These are phyloP conservation scores for Lyophyllum semitale DNA, from an alignment of 768 basidiomycete genomes.

Conservation along the genomic window DNA sequence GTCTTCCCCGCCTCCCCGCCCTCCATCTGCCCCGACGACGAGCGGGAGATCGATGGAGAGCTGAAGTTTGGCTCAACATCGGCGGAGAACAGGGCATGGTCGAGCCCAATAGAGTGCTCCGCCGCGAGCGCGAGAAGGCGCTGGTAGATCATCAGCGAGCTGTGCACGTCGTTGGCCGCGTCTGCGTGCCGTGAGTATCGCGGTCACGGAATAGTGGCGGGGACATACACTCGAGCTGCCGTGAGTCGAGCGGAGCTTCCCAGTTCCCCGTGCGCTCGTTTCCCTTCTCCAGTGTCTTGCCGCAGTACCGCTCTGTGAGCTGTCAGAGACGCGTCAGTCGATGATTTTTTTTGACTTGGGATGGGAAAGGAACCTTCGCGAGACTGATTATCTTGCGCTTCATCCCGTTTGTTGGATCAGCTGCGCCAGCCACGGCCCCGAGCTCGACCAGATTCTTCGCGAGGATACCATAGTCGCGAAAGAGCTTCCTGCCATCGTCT, in stretches of 20 bases:
- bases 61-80: constrained; percentile 4
- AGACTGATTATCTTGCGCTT: constrained; percentile 32
- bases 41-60: not conserved
- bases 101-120: constrained; percentile 17
- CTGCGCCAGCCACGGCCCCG: constrained; percentile 29
- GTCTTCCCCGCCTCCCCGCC: not conserved
- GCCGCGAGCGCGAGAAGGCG: constrained; percentile 27
- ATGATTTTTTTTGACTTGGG: not conserved
- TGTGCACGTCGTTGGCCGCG: constrained; percentile 41
- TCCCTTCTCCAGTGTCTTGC: constrained; percentile 31
- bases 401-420: constrained; percentile 24
- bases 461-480: constrained; percentile 39
- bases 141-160: constrained; percentile 29
- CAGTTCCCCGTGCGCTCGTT: constrained; percentile 32
- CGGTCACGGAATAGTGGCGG: not conserved
- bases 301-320: constrained; percentile 34
- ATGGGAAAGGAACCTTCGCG: constrained; percentile 26
- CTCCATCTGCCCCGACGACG: not conserved
- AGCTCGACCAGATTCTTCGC: constrained; percentile 36
- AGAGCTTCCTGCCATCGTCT: constrained; percentile 41
- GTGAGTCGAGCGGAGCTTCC: constrained; percentile 27
- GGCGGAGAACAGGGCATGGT: constrained; percentile 6
- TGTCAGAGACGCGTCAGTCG: constrained; percentile 3
- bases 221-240: constrained; percentile 29
- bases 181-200: constrained; percentile 22